Conservation (phyloP, 2,329 filamentous ascomycete species). For the Exophiala xenobiotica region DNA sequence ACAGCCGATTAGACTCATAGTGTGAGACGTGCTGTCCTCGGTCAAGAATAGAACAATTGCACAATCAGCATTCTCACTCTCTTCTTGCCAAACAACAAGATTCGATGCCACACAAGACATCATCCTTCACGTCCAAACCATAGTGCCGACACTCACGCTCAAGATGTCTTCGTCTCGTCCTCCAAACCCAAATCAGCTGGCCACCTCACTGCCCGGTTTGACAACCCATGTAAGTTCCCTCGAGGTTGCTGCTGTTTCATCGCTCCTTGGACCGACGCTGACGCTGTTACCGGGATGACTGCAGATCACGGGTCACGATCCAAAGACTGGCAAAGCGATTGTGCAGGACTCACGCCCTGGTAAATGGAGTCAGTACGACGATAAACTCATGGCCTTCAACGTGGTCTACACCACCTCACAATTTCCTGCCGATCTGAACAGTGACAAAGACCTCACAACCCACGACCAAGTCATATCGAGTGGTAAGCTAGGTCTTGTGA, state of each 20-base stretch:
- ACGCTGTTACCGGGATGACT: no score
- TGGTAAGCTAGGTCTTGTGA: constrained; percentile 39
- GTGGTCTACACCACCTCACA: constrained; percentile 43
- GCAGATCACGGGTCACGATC: constrained; percentile 38
- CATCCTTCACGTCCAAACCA: background rate
- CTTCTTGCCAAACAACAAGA: background rate
- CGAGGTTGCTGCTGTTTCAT: no score
- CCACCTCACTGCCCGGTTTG: constrained; percentile 20
- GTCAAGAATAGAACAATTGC: no score
- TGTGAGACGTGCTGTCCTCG: no score
- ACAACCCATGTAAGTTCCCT: constrained; percentile 30
- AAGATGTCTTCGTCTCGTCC: constrained; percentile 29
- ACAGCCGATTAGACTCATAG: no score
- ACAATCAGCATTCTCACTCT: no score
- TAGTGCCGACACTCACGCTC: background rate
- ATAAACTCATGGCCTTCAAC: constrained; percentile 39
- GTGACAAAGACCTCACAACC: constrained; percentile 37
- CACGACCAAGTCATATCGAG: constrained; percentile 34
- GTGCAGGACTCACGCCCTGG: constrained; percentile 36
- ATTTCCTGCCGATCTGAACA: constrained; percentile 39
- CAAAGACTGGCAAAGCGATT: constrained; percentile 37
- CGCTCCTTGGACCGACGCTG: no score
- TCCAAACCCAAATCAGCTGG: constrained; percentile 21
- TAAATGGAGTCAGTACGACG: constrained; percentile 34
- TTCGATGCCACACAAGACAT: background rate